A percentile compares a stretch with the other conserved stretches of the same genome.
Conservation (phyloP, 768 basidiomycete genomes). For the Lactarius vividus region DNA sequence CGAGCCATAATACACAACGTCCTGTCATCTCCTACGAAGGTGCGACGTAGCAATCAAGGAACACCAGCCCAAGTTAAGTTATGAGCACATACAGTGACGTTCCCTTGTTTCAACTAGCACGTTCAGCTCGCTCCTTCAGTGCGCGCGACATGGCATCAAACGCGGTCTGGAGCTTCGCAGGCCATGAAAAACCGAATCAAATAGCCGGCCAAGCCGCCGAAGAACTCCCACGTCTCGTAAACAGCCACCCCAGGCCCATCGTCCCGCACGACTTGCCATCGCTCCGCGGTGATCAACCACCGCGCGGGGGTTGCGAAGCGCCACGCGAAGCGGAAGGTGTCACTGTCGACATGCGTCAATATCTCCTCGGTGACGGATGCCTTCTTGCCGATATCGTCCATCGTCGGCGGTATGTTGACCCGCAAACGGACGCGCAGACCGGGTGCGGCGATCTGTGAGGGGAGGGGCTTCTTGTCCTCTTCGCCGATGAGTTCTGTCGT, state of each 20-base stretch:
- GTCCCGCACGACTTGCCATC: slow-evolving; percentile 18
- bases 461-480: slow-evolving; percentile 3
- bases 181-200: slow-evolving; percentile 12
- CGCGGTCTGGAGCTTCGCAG: slow-evolving; percentile 13
- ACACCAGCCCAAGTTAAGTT: neutral
- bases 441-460: neutral
- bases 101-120: neutral
- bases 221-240: slow-evolving; percentile 20
- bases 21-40: neutral
- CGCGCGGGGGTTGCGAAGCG: slow-evolving; percentile 15
- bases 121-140: slow-evolving; percentile 17
- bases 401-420: slow-evolving; percentile 9
- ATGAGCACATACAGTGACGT: neutral
- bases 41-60: neutral
- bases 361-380: slow-evolving; percentile 8
- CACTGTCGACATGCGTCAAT: slow-evolving; percentile 10
- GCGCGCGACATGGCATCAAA: slow-evolving; percentile 16
- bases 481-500: slow-evolving; percentile 8
- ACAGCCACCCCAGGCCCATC: neutral
- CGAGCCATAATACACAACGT: neutral
- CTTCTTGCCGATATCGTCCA: slow-evolving; percentile 9
- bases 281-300: slow-evolving; percentile 17
- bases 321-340: slow-evolving; percentile 14
- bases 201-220: slow-evolving; percentile 13
- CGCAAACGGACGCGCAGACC: slow-evolving; percentile 7